Evolutionary conservation across 73 alveolate genomes (phyloP).

Genomic region (Symbiodinium natans): DNA sequence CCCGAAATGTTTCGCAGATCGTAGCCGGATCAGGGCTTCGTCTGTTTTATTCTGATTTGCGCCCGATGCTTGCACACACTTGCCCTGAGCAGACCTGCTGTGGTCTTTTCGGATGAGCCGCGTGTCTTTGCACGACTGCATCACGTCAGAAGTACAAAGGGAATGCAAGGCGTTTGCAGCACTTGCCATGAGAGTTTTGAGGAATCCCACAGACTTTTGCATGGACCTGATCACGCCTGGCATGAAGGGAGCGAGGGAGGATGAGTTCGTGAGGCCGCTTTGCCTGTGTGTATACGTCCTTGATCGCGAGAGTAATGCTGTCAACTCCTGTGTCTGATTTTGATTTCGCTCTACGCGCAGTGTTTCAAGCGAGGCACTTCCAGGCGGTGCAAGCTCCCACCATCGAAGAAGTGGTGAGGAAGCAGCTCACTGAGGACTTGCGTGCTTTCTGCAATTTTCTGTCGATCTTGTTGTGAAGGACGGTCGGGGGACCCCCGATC

Average conservation of each 20-base stretch:
- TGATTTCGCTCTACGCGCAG: too few relatives aligned
- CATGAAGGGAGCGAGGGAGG: neutral
- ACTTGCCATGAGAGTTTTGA: neutral
- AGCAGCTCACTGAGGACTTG: neutral
- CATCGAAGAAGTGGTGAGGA: neutral
- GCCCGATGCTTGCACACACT: neutral
- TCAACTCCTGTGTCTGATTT: too few relatives aligned
- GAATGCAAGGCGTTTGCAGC: neutral
- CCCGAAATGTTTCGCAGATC: neutral
- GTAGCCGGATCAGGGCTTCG: neutral
- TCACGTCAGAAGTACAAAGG: too few relatives aligned
- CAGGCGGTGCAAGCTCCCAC: neutral
- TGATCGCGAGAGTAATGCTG: too few relatives aligned
- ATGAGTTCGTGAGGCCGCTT: neutral
- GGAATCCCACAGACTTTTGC: constrained; percentile 20
- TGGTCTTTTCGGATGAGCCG: too few relatives aligned
- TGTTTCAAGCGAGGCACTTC: constrained; percentile 27
- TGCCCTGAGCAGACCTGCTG: neutral
- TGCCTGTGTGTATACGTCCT: too few relatives aligned
- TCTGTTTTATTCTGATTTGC: too few relatives aligned
- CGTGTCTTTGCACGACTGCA: too few relatives aligned
- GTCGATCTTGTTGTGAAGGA: too few relatives aligned
- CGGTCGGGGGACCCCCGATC: too few relatives aligned
- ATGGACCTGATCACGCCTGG: constrained; percentile 44
- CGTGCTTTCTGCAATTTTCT: neutral